phyloP scores from a whole-genome alignment of 1,139 yeast genomes.

The Diutina ranongensis region DNA sequence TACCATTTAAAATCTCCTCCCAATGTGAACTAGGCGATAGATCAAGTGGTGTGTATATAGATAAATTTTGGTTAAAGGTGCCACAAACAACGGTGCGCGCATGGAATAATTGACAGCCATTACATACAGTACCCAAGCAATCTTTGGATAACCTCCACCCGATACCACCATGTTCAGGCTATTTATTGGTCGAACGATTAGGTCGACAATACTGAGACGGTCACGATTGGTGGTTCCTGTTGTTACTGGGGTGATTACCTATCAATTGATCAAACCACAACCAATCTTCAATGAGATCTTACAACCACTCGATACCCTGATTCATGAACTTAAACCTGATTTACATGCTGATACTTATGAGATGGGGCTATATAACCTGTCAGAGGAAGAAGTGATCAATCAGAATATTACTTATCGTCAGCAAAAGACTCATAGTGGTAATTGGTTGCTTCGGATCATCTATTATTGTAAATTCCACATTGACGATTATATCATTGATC shows the following conservation, averaged over 20 bases:
- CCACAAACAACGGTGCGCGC: no score
- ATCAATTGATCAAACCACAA: neutral
- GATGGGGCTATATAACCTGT: conserved; percentile 51
- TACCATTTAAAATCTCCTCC: conserved; percentile 22
- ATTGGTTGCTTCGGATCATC: conserved; percentile 17
- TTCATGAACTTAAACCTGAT: conserved; percentile 30
- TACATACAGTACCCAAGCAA: neutral
- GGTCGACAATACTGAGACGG: neutral
- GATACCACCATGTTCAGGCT: neutral
- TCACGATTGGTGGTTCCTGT: neutral
- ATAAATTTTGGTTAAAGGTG: no score
- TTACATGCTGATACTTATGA: conserved; percentile 53
- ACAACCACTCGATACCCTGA: neutral
- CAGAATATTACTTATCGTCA: conserved; percentile 17
- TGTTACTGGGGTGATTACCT: neutral
- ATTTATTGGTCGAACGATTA: neutral
- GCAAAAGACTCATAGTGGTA: conserved; percentile 17
- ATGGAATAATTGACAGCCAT: neutral
- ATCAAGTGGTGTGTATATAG: no score
- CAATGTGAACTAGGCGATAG: no score
- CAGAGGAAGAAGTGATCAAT: conserved; percentile 37
- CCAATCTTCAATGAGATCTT: neutral
- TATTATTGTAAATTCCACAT: conserved; percentile 29
- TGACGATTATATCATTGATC: conserved; percentile 52
- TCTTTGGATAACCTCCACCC: no score